Percentiles rank a stretch among this genome's conserved stretches.
Evolutionary conservation across 2,329 filamentous ascomycete genomes (phyloP).

Genomic region (Hypoxylon sp.): DNA sequence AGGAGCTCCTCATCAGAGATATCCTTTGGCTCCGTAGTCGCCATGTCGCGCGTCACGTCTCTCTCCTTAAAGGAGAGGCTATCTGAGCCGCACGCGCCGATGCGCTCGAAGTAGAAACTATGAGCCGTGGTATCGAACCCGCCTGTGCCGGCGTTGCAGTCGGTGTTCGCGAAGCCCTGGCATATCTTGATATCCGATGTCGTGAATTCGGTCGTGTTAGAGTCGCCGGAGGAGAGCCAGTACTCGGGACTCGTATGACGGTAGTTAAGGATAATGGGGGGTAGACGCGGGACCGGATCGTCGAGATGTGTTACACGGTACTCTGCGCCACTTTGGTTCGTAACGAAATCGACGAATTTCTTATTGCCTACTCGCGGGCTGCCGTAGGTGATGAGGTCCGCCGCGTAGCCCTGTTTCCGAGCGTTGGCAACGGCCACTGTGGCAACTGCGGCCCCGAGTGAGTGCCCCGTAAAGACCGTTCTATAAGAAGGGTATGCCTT

Average conservation of each 20-base stretch:
- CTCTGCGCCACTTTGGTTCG: constrained; percentile 65
- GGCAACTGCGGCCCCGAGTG: constrained; percentile 76
- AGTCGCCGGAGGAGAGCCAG: constrained; percentile 65
- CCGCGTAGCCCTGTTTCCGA: constrained; percentile 61
- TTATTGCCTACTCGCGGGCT: constrained; percentile 75
- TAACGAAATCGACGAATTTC: constrained; percentile 68
- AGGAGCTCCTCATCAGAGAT: constrained; percentile 49
- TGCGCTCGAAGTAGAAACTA: constrained; percentile 63
- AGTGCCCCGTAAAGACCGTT: constrained; percentile 76
- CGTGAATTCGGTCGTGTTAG: constrained; percentile 56
- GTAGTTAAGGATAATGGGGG: constrained; percentile 72
- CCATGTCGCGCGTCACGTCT: constrained; percentile 33
- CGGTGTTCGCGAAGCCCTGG: constrained; percentile 62
- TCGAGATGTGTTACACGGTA: constrained; percentile 76
- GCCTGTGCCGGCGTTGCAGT: constrained; percentile 66
- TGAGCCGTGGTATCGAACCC: constrained; percentile 64
- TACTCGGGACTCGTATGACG: constrained; percentile 79
- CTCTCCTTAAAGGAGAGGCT: constrained; percentile 47
- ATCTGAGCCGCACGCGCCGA: constrained; percentile 58
- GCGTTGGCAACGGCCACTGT: constrained; percentile 72
- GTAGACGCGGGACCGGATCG: constrained; percentile 78
- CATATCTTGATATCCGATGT: constrained; percentile 63
- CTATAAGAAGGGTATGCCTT: constrained; percentile 65
- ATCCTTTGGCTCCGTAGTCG: constrained; percentile 42
- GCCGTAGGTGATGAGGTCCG: constrained; percentile 77